Evolutionary conservation across 2,329 filamentous ascomycete species (phyloP).

Genomic region (Metarhizium anisopliae): DNA sequence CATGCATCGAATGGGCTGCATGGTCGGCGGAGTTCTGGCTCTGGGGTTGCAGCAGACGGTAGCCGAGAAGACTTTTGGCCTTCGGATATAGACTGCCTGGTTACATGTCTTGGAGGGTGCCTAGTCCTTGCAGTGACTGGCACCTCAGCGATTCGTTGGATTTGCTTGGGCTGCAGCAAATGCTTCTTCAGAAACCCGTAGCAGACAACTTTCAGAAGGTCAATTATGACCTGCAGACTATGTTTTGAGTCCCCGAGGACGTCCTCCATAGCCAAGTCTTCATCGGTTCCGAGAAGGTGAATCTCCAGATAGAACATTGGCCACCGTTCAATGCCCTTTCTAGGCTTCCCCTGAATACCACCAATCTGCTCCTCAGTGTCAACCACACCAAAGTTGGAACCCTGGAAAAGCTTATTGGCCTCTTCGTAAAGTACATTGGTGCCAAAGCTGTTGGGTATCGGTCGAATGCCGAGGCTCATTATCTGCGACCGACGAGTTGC

Average conservation of each 20-base stretch:
- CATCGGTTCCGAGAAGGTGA: conserved; percentile 22
- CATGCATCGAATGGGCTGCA: conserved; percentile 17
- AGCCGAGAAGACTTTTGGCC: background rate
- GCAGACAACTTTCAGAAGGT: conserved; percentile 60
- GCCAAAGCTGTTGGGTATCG: conserved; percentile 46
- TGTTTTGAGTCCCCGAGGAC: conserved; percentile 36
- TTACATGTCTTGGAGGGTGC: no score
- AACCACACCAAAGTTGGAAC: conserved; percentile 65
- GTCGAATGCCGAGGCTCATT: conserved; percentile 66
- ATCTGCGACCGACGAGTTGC: conserved; percentile 71
- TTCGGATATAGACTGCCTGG: background rate
- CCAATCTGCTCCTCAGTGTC: conserved; percentile 35
- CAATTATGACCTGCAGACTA: conserved; percentile 38
- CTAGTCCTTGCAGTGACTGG: background rate
- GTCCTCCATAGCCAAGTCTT: conserved; percentile 25
- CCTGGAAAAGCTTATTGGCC: conserved; percentile 66
- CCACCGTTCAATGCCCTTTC: conserved; percentile 69
- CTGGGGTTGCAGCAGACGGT: background rate
- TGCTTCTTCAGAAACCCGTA: conserved; percentile 68
- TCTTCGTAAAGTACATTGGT: conserved; percentile 65
- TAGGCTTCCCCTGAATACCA: conserved; percentile 36
- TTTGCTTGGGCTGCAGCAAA: conserved; percentile 50
- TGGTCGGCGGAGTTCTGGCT: background rate
- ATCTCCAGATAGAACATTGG: conserved; percentile 85
- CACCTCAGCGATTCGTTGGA: conserved; percentile 6